Conservation (phyloP, 2,329 filamentous ascomycete species). For the Fusarium torreyae region DNA sequence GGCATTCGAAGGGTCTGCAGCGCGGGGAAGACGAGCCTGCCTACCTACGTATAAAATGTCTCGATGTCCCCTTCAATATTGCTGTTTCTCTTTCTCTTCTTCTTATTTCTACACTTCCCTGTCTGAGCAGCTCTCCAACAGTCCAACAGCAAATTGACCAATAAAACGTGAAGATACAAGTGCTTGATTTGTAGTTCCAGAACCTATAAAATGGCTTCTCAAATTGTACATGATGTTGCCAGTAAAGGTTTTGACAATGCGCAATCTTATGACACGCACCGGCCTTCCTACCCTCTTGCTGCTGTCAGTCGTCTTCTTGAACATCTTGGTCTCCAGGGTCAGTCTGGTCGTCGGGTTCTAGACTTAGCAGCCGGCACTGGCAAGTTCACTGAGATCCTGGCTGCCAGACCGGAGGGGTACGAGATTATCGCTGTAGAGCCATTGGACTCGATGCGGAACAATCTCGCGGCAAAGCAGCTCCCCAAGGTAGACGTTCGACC, state of each 20-base stretch:
- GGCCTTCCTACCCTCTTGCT: conserved; percentile 75
- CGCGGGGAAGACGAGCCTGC: conserved; percentile 31
- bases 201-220: conserved; percentile 31
- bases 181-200: conserved; percentile 9
- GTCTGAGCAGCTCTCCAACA: neutral
- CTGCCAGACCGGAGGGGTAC: conserved; percentile 71
- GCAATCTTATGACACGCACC: conserved; percentile 74
- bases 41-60: conserved; percentile 38
- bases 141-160: conserved; percentile 9
- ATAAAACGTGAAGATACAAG: conserved; percentile 2
- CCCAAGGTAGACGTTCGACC: conserved; percentile 67
- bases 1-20: conserved; percentile 6
- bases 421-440: conserved; percentile 75
- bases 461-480: conserved; percentile 72
- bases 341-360: conserved; percentile 65
- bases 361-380: conserved; percentile 80
- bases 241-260: conserved; percentile 76
- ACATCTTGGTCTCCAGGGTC: conserved; percentile 66
- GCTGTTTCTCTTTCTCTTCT: neutral
- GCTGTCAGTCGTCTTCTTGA: conserved; percentile 72
- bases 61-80: neutral
- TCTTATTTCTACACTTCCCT: conserved; percentile 14
- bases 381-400: conserved; percentile 77
- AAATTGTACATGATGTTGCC: conserved; percentile 66
- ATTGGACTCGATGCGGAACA: conserved; percentile 74